These are phyloP conservation scores for Rugosomyces carneus DNA, from an alignment of 1,284 basidiomycete species.

Conservation along the genomic window DNA sequence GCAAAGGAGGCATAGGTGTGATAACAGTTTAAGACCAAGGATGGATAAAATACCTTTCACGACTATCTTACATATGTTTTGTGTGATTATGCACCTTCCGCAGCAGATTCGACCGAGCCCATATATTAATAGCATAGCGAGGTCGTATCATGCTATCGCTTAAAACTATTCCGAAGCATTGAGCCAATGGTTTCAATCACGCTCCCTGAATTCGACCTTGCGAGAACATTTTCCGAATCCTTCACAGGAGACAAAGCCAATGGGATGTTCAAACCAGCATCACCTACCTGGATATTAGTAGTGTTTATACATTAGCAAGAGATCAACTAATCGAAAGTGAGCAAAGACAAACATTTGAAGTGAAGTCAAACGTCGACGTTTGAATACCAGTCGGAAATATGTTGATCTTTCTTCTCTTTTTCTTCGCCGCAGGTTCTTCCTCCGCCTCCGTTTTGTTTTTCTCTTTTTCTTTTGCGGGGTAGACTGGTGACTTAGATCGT, in stretches of 20 bases:
- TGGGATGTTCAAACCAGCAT: slow-evolving; percentile 50
- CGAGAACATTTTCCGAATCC: slow-evolving; percentile 42
- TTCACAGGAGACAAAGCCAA: slow-evolving; percentile 59
- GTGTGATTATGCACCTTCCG: too few relatives aligned
- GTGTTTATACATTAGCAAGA: background rate
- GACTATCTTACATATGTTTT: too few relatives aligned
- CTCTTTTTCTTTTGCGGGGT: too few relatives aligned
- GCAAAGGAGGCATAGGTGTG: slow-evolving; percentile 5
- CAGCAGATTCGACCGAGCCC: background rate
- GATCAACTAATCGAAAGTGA: background rate
- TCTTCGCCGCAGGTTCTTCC: slow-evolving; percentile 28
- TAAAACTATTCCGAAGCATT: slow-evolving; percentile 19
- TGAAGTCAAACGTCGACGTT: slow-evolving; percentile 23
- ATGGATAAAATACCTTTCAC: background rate
- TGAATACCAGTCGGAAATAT: slow-evolving; percentile 34
- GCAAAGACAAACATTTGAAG: slow-evolving; percentile 26
- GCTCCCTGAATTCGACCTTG: slow-evolving; percentile 35
- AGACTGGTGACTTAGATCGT: slow-evolving; percentile 2
- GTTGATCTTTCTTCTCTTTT: slow-evolving; percentile 59
- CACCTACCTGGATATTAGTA: slow-evolving; percentile 17
- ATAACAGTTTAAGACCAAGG: background rate
- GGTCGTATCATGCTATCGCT: background rate
- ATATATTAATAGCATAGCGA: background rate
- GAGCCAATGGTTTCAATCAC: slow-evolving; percentile 20
- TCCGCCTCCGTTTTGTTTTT: background rate